Conservation (phyloP, 257 asterid genomes). For the Przewalskia tangutica region DNA sequence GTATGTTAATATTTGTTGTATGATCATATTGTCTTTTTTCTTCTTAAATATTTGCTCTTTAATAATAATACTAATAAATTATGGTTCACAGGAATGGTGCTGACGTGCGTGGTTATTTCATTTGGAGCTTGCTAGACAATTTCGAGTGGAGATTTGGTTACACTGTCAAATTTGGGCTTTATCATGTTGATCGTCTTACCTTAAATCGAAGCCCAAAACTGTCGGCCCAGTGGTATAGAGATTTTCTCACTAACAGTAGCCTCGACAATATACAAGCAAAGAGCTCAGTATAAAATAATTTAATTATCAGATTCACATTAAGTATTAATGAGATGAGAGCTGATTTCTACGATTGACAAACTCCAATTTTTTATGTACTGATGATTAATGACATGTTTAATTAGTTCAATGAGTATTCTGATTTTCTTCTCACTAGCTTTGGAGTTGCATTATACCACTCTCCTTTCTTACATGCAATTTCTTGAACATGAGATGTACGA, state of each 20-base stretch:
- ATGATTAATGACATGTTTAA: no score
- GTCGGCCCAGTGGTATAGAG: conserved; percentile 56
- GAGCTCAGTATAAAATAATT: neutral
- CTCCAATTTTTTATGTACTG: no score
- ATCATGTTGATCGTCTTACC: conserved; percentile 27
- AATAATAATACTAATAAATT: neutral
- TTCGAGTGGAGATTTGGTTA: conserved; percentile 62
- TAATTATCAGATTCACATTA: no score
- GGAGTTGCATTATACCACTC: no score
- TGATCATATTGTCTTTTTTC: neutral
- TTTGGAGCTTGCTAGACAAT: conserved; percentile 67
- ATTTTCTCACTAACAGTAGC: conserved; percentile 35
- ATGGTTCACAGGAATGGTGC: conserved; percentile 38
- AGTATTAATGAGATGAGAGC: no score
- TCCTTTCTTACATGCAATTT: no score
- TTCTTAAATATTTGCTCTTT: no score
- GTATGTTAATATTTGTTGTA: no score
- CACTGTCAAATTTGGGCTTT: conserved; percentile 36
- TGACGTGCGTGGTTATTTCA: conserved; percentile 59
- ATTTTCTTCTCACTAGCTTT: no score
- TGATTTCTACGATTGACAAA: no score
- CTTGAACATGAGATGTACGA: no score
- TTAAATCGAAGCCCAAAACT: conserved; percentile 40
- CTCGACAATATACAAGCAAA: neutral
- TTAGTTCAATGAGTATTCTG: no score